Conservation (phyloP, 768 basidiomycete genomes). For the Porpolomopsis calyptriformis region DNA sequence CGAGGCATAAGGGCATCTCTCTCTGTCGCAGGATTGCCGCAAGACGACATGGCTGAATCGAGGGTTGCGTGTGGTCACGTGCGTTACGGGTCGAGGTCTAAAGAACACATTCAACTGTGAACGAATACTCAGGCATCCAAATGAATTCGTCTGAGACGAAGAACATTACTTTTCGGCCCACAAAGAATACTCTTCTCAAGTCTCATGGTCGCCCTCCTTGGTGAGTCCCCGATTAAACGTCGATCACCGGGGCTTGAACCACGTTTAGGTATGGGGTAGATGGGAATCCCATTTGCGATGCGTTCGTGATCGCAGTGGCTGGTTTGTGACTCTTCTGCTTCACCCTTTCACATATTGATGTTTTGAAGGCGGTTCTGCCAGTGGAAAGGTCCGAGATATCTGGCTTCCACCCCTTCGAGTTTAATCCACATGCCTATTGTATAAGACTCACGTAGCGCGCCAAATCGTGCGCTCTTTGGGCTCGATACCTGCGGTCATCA, state of each 20-base stretch:
- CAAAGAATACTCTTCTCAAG: slow-evolving; percentile 69
- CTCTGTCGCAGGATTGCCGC: slow-evolving; percentile 54
- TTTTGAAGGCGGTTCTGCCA: slow-evolving; percentile 65
- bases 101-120: slow-evolving; percentile 1
- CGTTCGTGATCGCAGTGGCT: slow-evolving; percentile 78
- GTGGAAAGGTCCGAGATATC: slow-evolving; percentile 56
- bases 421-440: not conserved
- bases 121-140: not conserved
- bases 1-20: slow-evolving; percentile 58
- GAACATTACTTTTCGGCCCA: slow-evolving; percentile 28
- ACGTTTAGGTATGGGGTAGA: slow-evolving; percentile 63
- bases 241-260: not conserved
- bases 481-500: slow-evolving; percentile 81
- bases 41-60: slow-evolving; percentile 27
- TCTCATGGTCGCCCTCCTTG: slow-evolving; percentile 83
- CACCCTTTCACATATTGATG: not conserved
- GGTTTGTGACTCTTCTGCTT: slow-evolving; percentile 33
- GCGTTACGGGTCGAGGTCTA: not conserved
- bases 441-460: slow-evolving; percentile 74
- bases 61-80: not conserved
- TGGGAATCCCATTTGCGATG: slow-evolving; percentile 56
- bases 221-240: slow-evolving; percentile 27
- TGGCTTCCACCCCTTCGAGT: not conserved
- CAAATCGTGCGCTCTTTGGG: slow-evolving; percentile 73
- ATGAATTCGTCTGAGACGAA: slow-evolving; percentile 2